phyloP scores from a whole-genome alignment of 805 yeast species.

The Wickerhamiella cacticola region DNA sequence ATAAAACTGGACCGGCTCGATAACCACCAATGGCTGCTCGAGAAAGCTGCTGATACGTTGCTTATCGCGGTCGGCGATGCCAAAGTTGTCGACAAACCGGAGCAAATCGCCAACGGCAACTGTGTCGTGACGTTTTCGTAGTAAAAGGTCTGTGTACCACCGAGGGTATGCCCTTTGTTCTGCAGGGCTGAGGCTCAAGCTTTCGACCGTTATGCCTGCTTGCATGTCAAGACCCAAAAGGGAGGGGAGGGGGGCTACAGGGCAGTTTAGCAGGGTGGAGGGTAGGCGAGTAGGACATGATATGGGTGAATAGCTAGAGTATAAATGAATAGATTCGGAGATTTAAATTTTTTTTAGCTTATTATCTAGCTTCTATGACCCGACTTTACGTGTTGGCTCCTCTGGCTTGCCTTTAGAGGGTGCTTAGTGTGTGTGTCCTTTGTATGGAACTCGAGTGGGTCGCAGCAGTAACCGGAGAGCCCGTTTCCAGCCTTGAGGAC shows the following conservation, averaged over 20 bases:
- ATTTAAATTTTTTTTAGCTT: too few species aligned
- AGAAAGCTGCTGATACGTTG: constrained; percentile 28
- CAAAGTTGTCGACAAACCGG: constrained; percentile 65
- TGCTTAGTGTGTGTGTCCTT: not conserved
- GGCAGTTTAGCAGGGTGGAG: too few species aligned
- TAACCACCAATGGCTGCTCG: constrained; percentile 33
- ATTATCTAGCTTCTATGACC: too few species aligned
- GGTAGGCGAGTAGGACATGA: too few species aligned
- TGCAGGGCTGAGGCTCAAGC: constrained; percentile 51
- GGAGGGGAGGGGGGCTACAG: too few species aligned
- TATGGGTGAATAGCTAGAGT: too few species aligned
- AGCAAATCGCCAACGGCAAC: constrained; percentile 69
- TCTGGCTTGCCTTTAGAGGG: too few species aligned
- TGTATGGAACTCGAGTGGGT: constrained; percentile 12
- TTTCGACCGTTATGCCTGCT: constrained; percentile 22
- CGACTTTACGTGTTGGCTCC: too few species aligned
- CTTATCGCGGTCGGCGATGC: constrained; percentile 41
- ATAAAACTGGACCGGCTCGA: constrained; percentile 84
- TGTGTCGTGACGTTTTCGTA: constrained; percentile 50
- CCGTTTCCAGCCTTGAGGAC: constrained; percentile 1
- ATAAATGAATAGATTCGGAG: too few species aligned
- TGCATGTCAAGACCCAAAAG: constrained; percentile 3
- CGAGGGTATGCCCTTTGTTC: constrained; percentile 79
- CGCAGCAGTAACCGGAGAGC: not conserved
- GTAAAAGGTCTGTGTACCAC: constrained; percentile 81